Evolutionary conservation across 2,329 filamentous ascomycete species (phyloP).

Genomic region (Hymenoscyphus occultus): DNA sequence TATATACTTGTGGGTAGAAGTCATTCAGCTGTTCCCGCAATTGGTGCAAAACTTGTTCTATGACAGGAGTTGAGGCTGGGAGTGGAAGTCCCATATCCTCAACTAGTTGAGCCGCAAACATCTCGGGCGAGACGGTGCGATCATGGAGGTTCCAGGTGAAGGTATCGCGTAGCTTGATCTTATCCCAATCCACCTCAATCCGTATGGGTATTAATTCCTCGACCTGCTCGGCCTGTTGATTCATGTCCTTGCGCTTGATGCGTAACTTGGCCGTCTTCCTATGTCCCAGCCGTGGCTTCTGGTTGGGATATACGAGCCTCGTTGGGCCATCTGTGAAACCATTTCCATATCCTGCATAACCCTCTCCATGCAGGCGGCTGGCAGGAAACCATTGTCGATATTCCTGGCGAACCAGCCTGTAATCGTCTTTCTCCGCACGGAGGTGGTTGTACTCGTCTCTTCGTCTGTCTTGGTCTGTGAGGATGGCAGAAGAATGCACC

Average conservation of each 20-base stretch:
- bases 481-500: constrained; percentile 52
- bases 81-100: constrained; percentile 84
- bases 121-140: constrained; percentile 70
- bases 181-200: constrained; percentile 92
- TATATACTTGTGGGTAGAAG: constrained; percentile 87
- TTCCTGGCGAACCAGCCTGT: constrained; percentile 57
- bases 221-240: constrained; percentile 80
- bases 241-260: constrained; percentile 74
- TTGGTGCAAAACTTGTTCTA: constrained; percentile 60
- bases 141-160: constrained; percentile 99
- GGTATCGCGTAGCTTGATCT: constrained; percentile 91
- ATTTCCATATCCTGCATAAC: constrained; percentile 89
- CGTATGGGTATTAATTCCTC: constrained; percentile 91
- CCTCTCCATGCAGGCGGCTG: constrained; percentile 62
- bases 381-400: constrained; percentile 56
- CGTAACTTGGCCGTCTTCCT: constrained; percentile 71
- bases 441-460: constrained; percentile 59
- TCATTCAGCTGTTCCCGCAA: constrained; percentile 89
- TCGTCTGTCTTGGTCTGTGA: constrained; percentile 47
- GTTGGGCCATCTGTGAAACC: constrained; percentile 72
- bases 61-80: constrained; percentile 62
- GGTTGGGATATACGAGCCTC: constrained; percentile 73
- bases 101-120: constrained; percentile 85
- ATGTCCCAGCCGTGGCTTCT: constrained; percentile 73
- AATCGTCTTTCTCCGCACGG: constrained; percentile 67